Conservation (phyloP, 139 green algal genomes). For the Gonium pectorale region DNA sequence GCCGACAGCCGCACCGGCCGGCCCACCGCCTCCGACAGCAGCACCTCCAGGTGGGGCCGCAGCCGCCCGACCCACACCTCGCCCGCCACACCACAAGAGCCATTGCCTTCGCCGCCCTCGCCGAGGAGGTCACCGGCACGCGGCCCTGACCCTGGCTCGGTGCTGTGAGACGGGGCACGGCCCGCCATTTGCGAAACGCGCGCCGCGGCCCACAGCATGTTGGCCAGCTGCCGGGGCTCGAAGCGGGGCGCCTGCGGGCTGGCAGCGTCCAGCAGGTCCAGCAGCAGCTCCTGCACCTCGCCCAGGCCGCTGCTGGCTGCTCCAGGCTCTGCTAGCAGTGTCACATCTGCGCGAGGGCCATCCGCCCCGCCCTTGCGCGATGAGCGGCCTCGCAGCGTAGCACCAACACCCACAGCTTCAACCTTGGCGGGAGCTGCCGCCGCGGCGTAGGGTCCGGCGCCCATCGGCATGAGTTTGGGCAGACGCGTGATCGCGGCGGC, state of each 20-base stretch:
- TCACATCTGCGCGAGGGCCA: no score
- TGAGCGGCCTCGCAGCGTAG: no score
- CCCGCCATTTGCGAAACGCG: neutral
- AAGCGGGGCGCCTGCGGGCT: neutral
- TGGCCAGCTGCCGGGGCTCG: neutral
- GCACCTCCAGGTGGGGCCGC: neutral
- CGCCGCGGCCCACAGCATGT: conserved; percentile 1
- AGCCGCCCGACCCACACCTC: no score
- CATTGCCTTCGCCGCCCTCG: neutral
- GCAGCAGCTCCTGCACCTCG: neutral
- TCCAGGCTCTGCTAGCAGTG: no score
- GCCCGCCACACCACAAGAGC: no score
- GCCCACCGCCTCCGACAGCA: conserved; percentile 21
- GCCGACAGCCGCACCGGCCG: neutral
- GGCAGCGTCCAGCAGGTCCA: neutral
- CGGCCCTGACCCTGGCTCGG: neutral
- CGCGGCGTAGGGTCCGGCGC: neutral
- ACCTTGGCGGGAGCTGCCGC: neutral
- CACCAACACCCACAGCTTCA: neutral
- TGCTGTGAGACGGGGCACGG: neutral
- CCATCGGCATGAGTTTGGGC: neutral
- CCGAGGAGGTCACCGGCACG: neutral
- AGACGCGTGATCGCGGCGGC: conserved; percentile 4
- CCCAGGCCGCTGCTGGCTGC: no score
- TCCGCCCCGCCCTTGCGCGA: no score